Evolutionary conservation across 306 rosid genomes (phyloP).

Genomic region (Vigna radiata): DNA sequence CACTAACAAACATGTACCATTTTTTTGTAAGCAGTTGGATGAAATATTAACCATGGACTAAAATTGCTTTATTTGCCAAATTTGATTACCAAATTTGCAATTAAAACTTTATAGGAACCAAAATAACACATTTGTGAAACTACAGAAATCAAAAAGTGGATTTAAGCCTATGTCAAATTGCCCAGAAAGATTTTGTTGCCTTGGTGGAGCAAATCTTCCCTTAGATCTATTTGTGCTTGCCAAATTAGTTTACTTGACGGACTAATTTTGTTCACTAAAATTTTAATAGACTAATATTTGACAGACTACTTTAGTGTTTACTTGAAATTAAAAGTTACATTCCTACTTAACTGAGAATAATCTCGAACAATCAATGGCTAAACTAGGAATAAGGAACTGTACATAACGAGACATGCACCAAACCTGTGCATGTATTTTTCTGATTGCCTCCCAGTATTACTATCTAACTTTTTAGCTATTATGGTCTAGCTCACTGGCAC

Average conservation of each 20-base stretch:
- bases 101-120: no score
- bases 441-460: not conserved
- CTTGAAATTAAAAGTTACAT: not conserved
- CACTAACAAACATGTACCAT: no score
- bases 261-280: not conserved
- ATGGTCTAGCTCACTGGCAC: not conserved
- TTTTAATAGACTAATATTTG: not conserved
- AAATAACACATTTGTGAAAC: no score
- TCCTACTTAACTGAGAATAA: not conserved
- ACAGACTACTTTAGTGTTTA: not conserved
- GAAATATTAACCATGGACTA: no score
- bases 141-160: no score
- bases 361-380: not conserved
- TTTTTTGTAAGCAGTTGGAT: no score
- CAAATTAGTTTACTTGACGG: not conserved
- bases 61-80: no score
- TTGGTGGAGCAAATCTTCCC: not conserved
- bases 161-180: not conserved
- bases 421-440: not conserved
- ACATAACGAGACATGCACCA: not conserved
- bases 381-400: conserved; percentile 2
- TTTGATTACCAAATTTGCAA: no score
- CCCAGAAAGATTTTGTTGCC: not conserved
- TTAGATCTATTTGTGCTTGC: not conserved
- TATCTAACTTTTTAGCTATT: not conserved